Conservation (phyloP, 495 filamentous ascomycete genomes). For the Hypoxylon trugodes region DNA sequence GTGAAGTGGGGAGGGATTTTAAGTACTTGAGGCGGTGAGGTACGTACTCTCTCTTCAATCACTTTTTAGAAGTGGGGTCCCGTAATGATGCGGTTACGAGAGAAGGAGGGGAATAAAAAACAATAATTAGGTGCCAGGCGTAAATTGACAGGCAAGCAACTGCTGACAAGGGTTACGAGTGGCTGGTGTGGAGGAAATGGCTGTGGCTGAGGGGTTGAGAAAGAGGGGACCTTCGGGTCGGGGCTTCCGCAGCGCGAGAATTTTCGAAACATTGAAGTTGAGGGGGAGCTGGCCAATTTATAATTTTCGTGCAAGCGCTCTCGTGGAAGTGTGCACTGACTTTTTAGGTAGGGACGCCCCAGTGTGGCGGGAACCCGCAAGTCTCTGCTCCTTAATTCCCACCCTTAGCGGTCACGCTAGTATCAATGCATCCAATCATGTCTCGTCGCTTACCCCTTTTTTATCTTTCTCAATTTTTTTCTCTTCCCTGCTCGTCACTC, state of each 20-base stretch:
- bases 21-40: conserved; percentile 4
- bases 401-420: conserved; percentile 53
- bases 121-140: conserved; percentile 32
- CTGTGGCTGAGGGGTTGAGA: conserved; percentile 48
- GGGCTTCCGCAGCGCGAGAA: conserved; percentile 56
- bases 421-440: conserved; percentile 55
- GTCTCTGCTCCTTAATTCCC: conserved; percentile 40
- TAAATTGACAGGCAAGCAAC: conserved; percentile 47
- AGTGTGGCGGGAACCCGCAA: conserved; percentile 46
- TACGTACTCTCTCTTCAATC: conserved; percentile 40
- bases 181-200: conserved; percentile 40
- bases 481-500: conserved; percentile 42
- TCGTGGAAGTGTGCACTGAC: conserved; percentile 42
- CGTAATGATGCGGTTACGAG: conserved; percentile 23
- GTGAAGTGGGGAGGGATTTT: conserved; percentile 25
- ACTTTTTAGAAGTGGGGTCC: conserved; percentile 24
- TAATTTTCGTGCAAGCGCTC: conserved; percentile 52
- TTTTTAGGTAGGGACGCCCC: conserved; percentile 41
- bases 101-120: conserved; percentile 28
- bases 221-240: conserved; percentile 57
- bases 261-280: conserved; percentile 52
- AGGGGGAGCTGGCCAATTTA: conserved; percentile 58
- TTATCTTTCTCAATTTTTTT: conserved; percentile 39
- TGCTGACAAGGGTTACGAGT: conserved; percentile 46
- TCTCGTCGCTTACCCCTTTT: conserved; percentile 43